Evolutionary conservation across 805 yeast genomes (phyloP).

Genomic region (Yarrowia alimentaria): DNA sequence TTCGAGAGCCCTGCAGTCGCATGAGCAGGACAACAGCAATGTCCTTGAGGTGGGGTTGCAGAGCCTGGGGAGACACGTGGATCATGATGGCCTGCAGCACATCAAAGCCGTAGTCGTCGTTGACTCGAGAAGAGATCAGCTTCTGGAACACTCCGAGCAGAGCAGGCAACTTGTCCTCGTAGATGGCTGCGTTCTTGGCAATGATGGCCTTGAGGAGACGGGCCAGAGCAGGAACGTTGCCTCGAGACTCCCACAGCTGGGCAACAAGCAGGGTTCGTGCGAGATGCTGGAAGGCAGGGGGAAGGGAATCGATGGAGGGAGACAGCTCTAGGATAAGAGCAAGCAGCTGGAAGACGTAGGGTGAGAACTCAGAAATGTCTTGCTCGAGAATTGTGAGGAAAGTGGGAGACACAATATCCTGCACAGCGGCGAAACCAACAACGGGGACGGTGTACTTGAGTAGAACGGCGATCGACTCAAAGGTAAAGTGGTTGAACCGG

Average conservation of each 20-base stretch:
- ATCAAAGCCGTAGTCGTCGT: slow-evolving; percentile 83
- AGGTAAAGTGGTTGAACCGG: slow-evolving; percentile 81
- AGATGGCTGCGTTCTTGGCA: slow-evolving; percentile 42
- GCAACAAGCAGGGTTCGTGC: slow-evolving; percentile 84
- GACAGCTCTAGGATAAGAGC: slow-evolving; percentile 66
- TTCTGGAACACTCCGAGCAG: slow-evolving; percentile 96
- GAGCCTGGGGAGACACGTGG: slow-evolving; percentile 49
- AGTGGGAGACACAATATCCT: slow-evolving; percentile 60
- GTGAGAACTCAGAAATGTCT: slow-evolving; percentile 91
- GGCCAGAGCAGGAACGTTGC: slow-evolving; percentile 90
- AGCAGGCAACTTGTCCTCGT: slow-evolving; percentile 57
- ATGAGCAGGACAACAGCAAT: slow-evolving; percentile 74
- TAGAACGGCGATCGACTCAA: slow-evolving; percentile 81
- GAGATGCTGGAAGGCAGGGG: slow-evolving; percentile 62
- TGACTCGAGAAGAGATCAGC: slow-evolving; percentile 75
- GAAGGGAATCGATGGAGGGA: slow-evolving; percentile 53
- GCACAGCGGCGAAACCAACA: slow-evolving; percentile 43
- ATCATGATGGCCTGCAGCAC: slow-evolving; percentile 67
- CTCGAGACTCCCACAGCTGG: slow-evolving; percentile 87
- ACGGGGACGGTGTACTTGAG: slow-evolving; percentile 50
- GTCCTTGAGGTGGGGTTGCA: slow-evolving; percentile 61
- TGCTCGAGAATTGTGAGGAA: slow-evolving; percentile 64
- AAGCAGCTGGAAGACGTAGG: slow-evolving; percentile 88
- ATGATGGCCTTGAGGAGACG: slow-evolving; percentile 71
- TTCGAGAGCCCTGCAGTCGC: slow-evolving; percentile 74